A percentile compares a stretch with the other conserved stretches of the same genome.
Evolutionary conservation across 495 filamentous ascomycete genomes (phyloP).

Genomic region (Amorphotheca resinae): DNA sequence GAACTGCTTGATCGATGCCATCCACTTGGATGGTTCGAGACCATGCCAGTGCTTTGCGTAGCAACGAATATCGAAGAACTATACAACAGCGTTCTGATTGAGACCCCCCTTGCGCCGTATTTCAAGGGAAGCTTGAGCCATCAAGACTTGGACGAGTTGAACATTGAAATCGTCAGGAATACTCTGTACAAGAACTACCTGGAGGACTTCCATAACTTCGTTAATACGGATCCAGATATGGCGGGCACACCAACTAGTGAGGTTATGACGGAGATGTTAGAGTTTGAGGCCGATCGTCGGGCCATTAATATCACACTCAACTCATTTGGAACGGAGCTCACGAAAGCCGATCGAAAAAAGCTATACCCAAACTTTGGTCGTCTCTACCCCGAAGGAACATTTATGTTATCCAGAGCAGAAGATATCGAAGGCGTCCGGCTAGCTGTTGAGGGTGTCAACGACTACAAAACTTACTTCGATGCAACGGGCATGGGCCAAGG

Average conservation of each 20-base stretch:
- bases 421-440: slow-evolving; percentile 87
- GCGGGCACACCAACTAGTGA: slow-evolving; percentile 80
- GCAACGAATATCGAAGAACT: slow-evolving; percentile 97
- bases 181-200: slow-evolving; percentile 99
- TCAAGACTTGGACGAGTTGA: slow-evolving; percentile 94
- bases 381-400: slow-evolving; percentile 84
- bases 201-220: slow-evolving; percentile 90
- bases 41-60: slow-evolving; percentile 93
- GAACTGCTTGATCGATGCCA: slow-evolving; percentile 95
- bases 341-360: slow-evolving; percentile 88
- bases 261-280: slow-evolving; percentile 86
- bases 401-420: slow-evolving; percentile 91
- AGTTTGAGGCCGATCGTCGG: slow-evolving; percentile 91
- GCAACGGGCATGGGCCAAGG: slow-evolving; percentile 75
- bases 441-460: slow-evolving; percentile 78
- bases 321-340: slow-evolving; percentile 95
- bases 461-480: slow-evolving; percentile 94
- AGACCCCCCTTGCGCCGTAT: slow-evolving; percentile 89
- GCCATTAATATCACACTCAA: slow-evolving; percentile 99
- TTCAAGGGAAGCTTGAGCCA: slow-evolving; percentile 93
- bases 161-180: slow-evolving; percentile 98
- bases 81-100: slow-evolving; percentile 94
- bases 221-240: slow-evolving; percentile 75
- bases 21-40: slow-evolving; percentile 97
- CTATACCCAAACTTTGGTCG: slow-evolving; percentile 85